Percentiles rank a stretch among this genome's conserved stretches.
Evolutionary conservation across 2,329 filamentous ascomycete genomes (phyloP).

Genomic region (Scytalidium lignicola): DNA sequence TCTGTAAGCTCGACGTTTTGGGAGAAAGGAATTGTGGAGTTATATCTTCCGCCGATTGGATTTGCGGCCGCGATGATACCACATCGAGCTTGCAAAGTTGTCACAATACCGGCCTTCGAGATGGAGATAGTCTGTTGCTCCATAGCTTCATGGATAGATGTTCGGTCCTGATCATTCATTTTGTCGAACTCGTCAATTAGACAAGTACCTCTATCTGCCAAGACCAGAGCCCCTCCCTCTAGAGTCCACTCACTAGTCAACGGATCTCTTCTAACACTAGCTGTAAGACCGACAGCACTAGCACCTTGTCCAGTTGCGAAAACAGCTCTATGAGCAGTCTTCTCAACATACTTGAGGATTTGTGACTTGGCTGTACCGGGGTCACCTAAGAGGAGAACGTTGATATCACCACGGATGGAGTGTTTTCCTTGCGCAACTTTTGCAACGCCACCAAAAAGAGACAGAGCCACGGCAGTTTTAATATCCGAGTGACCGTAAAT

Average conservation of each 20-base stretch:
- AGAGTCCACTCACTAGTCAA: conserved; percentile 96
- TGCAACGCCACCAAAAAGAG: conserved; percentile 88
- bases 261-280: conserved; percentile 90
- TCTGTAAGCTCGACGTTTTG: conserved; percentile 96
- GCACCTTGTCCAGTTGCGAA: conserved; percentile 98
- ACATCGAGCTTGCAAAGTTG: conserved; percentile 90
- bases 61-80: conserved; percentile 96
- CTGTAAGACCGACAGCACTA: conserved; percentile 94
- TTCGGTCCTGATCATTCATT: conserved; percentile 96
- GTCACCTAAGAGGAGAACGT: conserved; percentile 91
- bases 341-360: conserved; percentile 94
- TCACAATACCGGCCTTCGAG: conserved; percentile 96
- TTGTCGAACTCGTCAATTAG: conserved; percentile 99
- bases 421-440: conserved; percentile 88
- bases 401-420: conserved; percentile 94
- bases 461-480: conserved; percentile 93
- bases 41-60: conserved; percentile 93
- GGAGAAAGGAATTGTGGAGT: conserved; percentile 91
- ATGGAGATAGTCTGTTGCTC: conserved; percentile 99
- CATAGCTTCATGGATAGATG: conserved; percentile 99
- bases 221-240: conserved; percentile 94
- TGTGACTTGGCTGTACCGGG: conserved; percentile 98
- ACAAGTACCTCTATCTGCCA: conserved; percentile 95
- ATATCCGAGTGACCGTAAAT: conserved; percentile 97
- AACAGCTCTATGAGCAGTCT: conserved; percentile 92